Evolutionary conservation across 2,329 filamentous ascomycete species (phyloP).

Genomic region (Fusarium xylarioides): DNA sequence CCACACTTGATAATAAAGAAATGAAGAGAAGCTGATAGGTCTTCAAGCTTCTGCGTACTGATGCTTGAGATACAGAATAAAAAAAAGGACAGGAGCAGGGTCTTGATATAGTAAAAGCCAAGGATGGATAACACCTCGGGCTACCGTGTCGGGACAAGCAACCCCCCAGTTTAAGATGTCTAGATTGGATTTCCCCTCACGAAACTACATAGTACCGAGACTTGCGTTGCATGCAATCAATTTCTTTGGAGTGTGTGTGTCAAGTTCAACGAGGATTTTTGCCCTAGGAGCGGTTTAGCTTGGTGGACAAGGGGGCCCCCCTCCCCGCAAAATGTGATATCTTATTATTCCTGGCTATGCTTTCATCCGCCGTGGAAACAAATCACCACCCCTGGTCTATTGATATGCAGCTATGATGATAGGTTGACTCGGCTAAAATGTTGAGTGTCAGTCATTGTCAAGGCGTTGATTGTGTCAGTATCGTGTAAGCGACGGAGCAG

Average conservation of each 20-base stretch:
- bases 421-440: slow-evolving; percentile 15
- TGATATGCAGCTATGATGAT: slow-evolving; percentile 15
- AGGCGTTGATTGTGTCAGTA: background rate
- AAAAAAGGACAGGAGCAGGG: slow-evolving; percentile 10
- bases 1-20: background rate
- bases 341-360: background rate
- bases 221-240: slow-evolving; percentile 3
- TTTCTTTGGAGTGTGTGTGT: background rate
- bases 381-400: background rate
- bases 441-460: background rate
- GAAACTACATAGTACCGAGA: background rate
- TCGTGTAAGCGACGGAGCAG: background rate
- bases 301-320: background rate
- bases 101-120: slow-evolving; percentile 30
- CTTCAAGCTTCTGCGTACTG: slow-evolving; percentile 10
- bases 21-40: background rate
- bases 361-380: slow-evolving; percentile 6
- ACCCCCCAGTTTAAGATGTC: slow-evolving; percentile 16
- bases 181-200: slow-evolving; percentile 34
- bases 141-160: slow-evolving; percentile 35
- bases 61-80: slow-evolving; percentile 13
- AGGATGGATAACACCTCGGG: slow-evolving; percentile 35
- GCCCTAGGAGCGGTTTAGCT: slow-evolving; percentile 7
- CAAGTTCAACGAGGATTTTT: slow-evolving; percentile 7
- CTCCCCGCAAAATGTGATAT: slow-evolving; percentile 32